Percentiles rank a stretch among this genome's conserved stretches.
These are phyloP conservation scores for Sorghum bicolor DNA, from an alignment of 176 grass and related monocot genomes.

Conservation along the genomic window DNA sequence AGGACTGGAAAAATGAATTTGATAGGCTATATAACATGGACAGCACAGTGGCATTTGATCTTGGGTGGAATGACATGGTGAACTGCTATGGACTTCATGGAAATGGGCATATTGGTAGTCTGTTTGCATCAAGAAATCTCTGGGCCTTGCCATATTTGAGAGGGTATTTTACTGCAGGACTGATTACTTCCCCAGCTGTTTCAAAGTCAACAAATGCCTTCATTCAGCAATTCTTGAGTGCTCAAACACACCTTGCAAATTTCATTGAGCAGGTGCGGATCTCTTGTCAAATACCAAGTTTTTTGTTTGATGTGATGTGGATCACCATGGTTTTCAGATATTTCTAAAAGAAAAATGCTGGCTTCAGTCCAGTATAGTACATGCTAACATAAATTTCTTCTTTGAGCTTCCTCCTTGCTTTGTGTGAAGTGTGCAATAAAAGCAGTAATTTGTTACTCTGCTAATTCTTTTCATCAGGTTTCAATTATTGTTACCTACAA, in stretches of 20 bases:
- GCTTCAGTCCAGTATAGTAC: not conserved
- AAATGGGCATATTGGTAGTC: slow-evolving; percentile 54
- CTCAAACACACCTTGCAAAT: slow-evolving; percentile 47
- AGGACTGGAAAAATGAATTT: slow-evolving; percentile 60
- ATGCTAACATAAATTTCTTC: not conserved
- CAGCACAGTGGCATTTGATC: slow-evolving; percentile 49
- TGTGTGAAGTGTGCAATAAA: slow-evolving; percentile 19
- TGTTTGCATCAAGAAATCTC: slow-evolving; percentile 44
- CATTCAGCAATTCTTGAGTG: slow-evolving; percentile 57
- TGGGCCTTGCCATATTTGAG: slow-evolving; percentile 69
- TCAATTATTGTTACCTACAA: slow-evolving; percentile 44
- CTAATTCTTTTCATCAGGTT: slow-evolving; percentile 39
- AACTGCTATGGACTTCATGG: slow-evolving; percentile 49
- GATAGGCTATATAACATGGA: slow-evolving; percentile 56
- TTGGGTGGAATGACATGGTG: slow-evolving; percentile 66
- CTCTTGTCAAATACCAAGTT: not conserved
- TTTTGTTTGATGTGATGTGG: not conserved
- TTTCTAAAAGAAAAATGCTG: not conserved
- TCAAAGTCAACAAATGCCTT: slow-evolving; percentile 59
- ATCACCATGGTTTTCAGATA: not conserved
- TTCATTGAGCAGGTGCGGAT: slow-evolving; percentile 61
- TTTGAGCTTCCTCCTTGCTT: not conserved
- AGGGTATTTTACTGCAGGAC: slow-evolving; percentile 50
- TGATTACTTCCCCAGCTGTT: slow-evolving; percentile 26
- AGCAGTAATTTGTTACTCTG: not conserved